Conservation (phyloP, 179 eudicot species). For the Nepenthes alata region DNA sequence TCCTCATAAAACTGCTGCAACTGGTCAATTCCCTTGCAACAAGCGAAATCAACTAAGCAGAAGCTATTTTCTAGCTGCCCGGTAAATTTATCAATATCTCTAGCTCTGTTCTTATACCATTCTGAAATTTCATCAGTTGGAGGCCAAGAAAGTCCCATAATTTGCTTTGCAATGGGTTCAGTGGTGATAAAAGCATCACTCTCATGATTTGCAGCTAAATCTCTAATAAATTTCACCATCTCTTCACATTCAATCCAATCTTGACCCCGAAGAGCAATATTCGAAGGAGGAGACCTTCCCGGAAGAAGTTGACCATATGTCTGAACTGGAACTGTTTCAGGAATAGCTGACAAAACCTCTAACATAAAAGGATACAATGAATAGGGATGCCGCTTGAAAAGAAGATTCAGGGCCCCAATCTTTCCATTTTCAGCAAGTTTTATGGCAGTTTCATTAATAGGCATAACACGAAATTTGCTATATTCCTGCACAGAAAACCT, state of each 20-base stretch:
- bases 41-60: constrained; percentile 62
- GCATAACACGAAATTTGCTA: constrained; percentile 57
- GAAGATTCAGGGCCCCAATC: constrained; percentile 88
- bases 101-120: constrained; percentile 90
- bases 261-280: constrained; percentile 54
- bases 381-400: constrained; percentile 93
- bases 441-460: constrained; percentile 62
- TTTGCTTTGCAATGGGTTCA: constrained; percentile 57
- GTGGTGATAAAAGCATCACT: constrained; percentile 43
- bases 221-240: constrained; percentile 37
- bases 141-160: constrained; percentile 64
- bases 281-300: constrained; percentile 62
- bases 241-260: constrained; percentile 97
- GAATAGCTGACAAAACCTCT: constrained; percentile 78
- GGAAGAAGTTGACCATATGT: constrained; percentile 93
- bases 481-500: constrained; percentile 91
- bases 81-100: constrained; percentile 73
- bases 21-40: constrained; percentile 56
- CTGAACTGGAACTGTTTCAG: constrained; percentile 89
- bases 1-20: constrained; percentile 71
- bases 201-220: constrained; percentile 31
- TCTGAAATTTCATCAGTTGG: constrained; percentile 42
- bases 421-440: constrained; percentile 91
- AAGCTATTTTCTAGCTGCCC: constrained; percentile 83
- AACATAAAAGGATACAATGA: constrained; percentile 58